Conservation (phyloP, 1,139 yeast genomes). For the Zygoascus hellenicus region DNA sequence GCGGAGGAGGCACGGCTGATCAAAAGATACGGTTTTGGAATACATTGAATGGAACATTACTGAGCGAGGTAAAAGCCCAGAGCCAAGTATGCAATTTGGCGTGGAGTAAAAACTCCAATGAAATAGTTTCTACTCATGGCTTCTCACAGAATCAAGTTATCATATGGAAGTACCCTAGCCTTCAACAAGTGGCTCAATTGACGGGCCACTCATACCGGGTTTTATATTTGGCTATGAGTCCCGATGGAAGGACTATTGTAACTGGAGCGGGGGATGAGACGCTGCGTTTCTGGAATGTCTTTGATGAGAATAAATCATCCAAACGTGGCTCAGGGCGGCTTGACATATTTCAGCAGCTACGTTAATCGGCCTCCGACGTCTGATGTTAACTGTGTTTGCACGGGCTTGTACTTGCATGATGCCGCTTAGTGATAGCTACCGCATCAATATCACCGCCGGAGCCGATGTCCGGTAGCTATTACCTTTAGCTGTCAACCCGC, state of each 20-base stretch:
- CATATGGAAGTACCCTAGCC: conserved; percentile 89
- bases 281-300: conserved; percentile 85
- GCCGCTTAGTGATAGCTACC: too few species aligned
- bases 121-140: conserved; percentile 92
- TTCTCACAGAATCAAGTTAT: conserved; percentile 86
- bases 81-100: conserved; percentile 92
- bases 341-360: conserved; percentile 73
- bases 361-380: conserved; percentile 38
- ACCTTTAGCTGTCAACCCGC: too few species aligned
- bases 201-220: conserved; percentile 96
- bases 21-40: conserved; percentile 90
- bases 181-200: conserved; percentile 89
- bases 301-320: conserved; percentile 63
- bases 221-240: conserved; percentile 82
- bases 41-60: conserved; percentile 66
- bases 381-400: too few species aligned
- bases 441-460: too few species aligned
- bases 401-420: too few species aligned
- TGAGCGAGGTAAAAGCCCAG: conserved; percentile 83
- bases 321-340: conserved; percentile 50
- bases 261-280: conserved; percentile 99
- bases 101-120: conserved; percentile 92
- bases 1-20: conserved; percentile 98
- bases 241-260: conserved; percentile 96
- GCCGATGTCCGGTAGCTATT: too few species aligned